phyloP scores from a whole-genome alignment of 2,329 filamentous ascomycete genomes.

The Lachnellula subtilissima region DNA sequence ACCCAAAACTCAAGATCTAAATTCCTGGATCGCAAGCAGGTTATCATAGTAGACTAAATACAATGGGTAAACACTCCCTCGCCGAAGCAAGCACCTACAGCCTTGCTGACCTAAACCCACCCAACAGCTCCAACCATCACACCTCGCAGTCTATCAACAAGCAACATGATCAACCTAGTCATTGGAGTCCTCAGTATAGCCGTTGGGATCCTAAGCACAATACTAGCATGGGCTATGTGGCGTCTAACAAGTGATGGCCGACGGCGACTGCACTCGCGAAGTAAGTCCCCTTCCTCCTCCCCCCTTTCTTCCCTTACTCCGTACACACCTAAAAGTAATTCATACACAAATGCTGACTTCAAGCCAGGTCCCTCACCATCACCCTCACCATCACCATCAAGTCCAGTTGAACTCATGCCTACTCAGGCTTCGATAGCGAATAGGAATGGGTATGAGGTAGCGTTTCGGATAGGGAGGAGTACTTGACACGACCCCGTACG shows the following conservation, averaged over 20 bases:
- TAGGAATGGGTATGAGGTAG: slow-evolving; percentile 3
- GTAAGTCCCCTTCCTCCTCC: not conserved
- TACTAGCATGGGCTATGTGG: slow-evolving; percentile 9
- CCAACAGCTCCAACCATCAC: not conserved
- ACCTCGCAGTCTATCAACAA: slow-evolving; percentile 1
- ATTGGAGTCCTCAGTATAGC: slow-evolving; percentile 1
- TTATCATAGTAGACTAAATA: too few species aligned
- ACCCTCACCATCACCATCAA: not conserved
- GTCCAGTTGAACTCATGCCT: not conserved
- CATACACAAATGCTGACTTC: too few species aligned
- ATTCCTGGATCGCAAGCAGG: too few species aligned
- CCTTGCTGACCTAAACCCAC: not conserved
- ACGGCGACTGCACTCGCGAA: not conserved
- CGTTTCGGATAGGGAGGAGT: slow-evolving; percentile 5
- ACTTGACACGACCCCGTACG: not conserved
- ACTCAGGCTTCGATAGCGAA: not conserved
- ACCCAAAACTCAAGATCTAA: not conserved
- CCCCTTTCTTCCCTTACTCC: too few species aligned
- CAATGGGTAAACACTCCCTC: not conserved
- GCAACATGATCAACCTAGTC: slow-evolving; percentile 1
- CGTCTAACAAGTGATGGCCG: slow-evolving; percentile 1
- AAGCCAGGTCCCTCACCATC: too few species aligned
- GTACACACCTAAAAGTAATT: not conserved
- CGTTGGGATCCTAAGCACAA: not conserved
- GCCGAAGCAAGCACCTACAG: not conserved